Base-by-base conservation (phyloP, 768 basidiomycete species). In the Lactarius vividus region DNA sequence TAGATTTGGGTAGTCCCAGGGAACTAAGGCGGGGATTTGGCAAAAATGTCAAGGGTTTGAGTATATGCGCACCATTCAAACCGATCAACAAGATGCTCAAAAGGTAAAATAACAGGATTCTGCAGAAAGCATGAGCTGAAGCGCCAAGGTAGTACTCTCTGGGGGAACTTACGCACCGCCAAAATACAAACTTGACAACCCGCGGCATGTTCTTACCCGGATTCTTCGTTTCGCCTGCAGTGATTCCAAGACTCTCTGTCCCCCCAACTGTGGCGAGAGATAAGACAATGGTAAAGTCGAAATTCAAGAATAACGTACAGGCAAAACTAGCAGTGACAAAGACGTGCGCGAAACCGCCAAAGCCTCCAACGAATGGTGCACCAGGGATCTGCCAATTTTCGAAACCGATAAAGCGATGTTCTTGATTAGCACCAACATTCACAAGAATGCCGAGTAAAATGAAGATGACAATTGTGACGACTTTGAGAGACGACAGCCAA, bases 231-330 rank as follows among this genome's bases (percentile, higher is more conserved):
- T 97, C 95, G 6, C 93, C 93, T 3, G 95, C 95, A 4, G 95
- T 95, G 63, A 97, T 89, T 28, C 94, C 95, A 63, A 97, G 80
- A 69, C 92, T 90, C 76, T 97, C 94, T 0, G 94, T 96, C 7
- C 93, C 92, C 16, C 91, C 92, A 72, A 85, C 91, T 86, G 68
- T 4, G 26, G 18, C 33, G 49, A 54, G 63, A 26, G 23, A 42
- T 62, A 29, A 23, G 18, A 56, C 42, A 23, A 20, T 55, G 53
- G 67, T 26, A 61, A 26, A 13, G 62, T 1, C 13, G 16, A 61
- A 33, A 39, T 49, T 31, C 2, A 18, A 44, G 39, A 23, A 16
- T 35, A 26, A 75, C 88, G 61, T 73, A 88, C 91, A 92, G 4
- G 91, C 91, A 77, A 92, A 93, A 73, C 91, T 92, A 18, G 91